Evolutionary conservation across 2,329 filamentous ascomycete genomes (phyloP), one percentile per base, ranked within the genome.

Genomic region (Trichoderma pleuroti): DNA sequence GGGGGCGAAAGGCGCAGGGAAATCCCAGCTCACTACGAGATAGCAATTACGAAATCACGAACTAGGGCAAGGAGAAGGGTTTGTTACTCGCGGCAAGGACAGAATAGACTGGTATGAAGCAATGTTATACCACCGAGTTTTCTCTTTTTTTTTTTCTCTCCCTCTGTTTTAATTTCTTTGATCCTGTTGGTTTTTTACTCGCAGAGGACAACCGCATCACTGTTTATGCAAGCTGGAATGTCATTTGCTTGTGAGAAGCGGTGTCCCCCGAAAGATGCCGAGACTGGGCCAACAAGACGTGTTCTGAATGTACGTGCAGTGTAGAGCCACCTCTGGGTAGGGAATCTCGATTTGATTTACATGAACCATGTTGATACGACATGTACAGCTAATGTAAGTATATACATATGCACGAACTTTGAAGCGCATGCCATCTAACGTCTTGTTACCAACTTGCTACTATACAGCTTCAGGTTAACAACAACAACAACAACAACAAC

Each of bases 1-100:
- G 74, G 75, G 75, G 76, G 74, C 74, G 75, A 74, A 57, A 60
- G 76, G 76, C 76, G 75, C 71, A 74, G 68, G 56, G 72, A 68
- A 59, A 18, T 60, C 24, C 32, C 65, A 36, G 65, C 65, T 68
- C 54, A 34, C 56, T 56, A 36, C 34, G 28, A 42, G 59, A 46
- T n/a, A 42, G 56, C 28, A 28, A 21, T 36, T 24, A 61, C 16
- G 26, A 59, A 52, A 26, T 68, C 34, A 61, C 24, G 56, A 68
- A 57, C 6, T 28, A 28, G 30, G 65, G 54, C 24, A 60, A 61
- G 65, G 63, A 66, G 49, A 42, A 26, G 56, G 54, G n/a, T 16
- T 24, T 60, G 54, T 49, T 60, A 60, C 36, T 34, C 36, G 36
- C 39, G 39, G 32, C 24, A 61, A 60, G 30, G 52, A 21, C 49